These are phyloP conservation scores for Gonapodya sp. DNA, from an alignment of 192 early-diverging fungal species.

Conservation along the genomic window DNA sequence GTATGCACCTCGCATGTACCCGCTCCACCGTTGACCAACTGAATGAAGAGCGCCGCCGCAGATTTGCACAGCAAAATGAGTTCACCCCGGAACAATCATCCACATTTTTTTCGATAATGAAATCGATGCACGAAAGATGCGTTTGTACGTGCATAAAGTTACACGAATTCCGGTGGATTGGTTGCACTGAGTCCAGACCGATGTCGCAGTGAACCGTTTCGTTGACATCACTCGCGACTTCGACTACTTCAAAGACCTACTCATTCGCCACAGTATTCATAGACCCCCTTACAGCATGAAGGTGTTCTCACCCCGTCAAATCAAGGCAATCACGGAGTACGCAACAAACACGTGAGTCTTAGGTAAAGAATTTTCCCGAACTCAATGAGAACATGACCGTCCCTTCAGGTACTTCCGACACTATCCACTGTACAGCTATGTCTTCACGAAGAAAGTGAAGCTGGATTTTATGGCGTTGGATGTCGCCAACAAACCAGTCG, in stretches of 20 bases:
- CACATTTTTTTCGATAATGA: constrained; percentile 48
- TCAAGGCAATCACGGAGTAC: constrained; percentile 35
- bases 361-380: not conserved
- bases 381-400: constrained; percentile 7
- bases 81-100: constrained; percentile 43
- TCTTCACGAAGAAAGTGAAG: constrained; percentile 44
- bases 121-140: constrained; percentile 27
- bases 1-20: constrained; percentile 18
- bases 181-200: too few relatives aligned
- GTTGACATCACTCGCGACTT: constrained; percentile 32
- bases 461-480: constrained; percentile 25
- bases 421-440: constrained; percentile 49
- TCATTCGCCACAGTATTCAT: constrained; percentile 34
- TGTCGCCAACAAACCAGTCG: too few relatives aligned
- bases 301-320: constrained; percentile 32
- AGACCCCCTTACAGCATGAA: constrained; percentile 38
- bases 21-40: not conserved
- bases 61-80: constrained; percentile 32
- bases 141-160: constrained; percentile 24
- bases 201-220: constrained; percentile 33
- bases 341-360: constrained; percentile 31
- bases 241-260: constrained; percentile 32
- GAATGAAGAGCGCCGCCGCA: constrained; percentile 13
- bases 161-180: too few relatives aligned
- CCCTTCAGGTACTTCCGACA: constrained; percentile 41